Evolutionary conservation across 2,329 filamentous ascomycete genomes (phyloP), one percentile per base, ranked within the genome.

Genomic region (Zasmidium angulare): DNA sequence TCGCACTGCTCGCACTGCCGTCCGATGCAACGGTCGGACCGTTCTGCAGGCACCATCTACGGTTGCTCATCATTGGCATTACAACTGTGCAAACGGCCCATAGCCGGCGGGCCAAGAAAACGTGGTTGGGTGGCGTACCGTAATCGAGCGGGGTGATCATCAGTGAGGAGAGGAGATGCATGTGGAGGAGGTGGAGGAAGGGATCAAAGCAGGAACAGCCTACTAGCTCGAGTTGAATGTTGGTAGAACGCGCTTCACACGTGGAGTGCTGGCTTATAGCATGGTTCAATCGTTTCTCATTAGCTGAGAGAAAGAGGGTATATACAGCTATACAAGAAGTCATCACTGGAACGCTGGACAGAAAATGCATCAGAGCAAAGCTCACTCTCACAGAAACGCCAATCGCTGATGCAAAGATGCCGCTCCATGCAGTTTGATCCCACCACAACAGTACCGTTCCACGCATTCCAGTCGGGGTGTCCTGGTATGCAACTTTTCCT

Each of bases 321-420:
- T 58, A 1, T 50, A 58, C 50, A 58, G 46, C 46, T 46, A 40
- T 53, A 54, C 55, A 58, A 57, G 53, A 54, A 40, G 55, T 46
- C 48, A 29, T 53, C 23, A 48, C 19, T 22, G 7, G 48, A 50
- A 50, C 48, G 26, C 22, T 56, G 6, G 19, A 20, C 26, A 26
- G 24, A 14, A 56, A 21, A 46, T 29, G 46, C 19, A 36, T n/a
- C n/a, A n/a, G n/a, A n/a, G n/a, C n/a, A 31, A 46, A 19, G 26
- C 26, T 29, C n/a, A n/a, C n/a, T 29, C 49, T 26, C 9, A 11
- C 22, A 50, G 26, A 20, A 58, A 58, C 50, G 56, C 56, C 50
- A 26, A 7, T 58, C 56, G 56, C 50, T 54, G 43, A 57, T 57
- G 55, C 55, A 53, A 48, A 19, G 29, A 52, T 26, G 49, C 50